A percentile compares a stretch with the other conserved stretches of the same genome.
Conservation (phyloP, 176 grass and related monocot genomes). For the Oryza coarctata region DNA sequence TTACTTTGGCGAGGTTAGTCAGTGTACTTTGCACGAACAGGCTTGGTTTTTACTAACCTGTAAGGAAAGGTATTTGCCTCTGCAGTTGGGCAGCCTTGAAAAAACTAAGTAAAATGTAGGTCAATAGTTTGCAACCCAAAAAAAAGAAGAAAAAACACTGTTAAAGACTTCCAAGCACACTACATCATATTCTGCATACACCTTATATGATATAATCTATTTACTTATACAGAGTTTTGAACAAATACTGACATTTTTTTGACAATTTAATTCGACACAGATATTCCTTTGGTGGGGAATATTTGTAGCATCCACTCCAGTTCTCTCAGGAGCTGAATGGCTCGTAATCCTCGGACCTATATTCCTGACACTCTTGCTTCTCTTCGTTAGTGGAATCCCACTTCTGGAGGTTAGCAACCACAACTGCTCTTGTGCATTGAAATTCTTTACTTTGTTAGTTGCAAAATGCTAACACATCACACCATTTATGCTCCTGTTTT, state of each 20-base stretch:
- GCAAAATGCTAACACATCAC: neutral
- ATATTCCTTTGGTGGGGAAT: conserved; percentile 96
- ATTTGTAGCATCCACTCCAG: conserved; percentile 84
- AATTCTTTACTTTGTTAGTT: neutral
- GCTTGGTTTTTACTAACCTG: neutral
- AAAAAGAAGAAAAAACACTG: neutral
- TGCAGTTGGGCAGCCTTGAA: neutral
- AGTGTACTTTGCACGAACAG: neutral
- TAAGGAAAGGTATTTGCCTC: neutral
- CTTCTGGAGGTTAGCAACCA: conserved; percentile 74
- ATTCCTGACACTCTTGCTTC: conserved; percentile 80
- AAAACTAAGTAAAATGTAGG: neutral
- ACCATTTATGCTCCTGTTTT: neutral
- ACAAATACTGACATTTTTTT: conserved; percentile 3
- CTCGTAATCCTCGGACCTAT: conserved; percentile 74
- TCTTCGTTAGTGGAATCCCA: conserved; percentile 91
- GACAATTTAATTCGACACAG: conserved; percentile 40
- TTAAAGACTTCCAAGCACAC: neutral
- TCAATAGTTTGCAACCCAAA: neutral
- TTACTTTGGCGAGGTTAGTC: conserved; percentile 93
- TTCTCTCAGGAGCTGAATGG: conserved; percentile 82
- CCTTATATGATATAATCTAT: neutral
- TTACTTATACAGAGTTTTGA: neutral
- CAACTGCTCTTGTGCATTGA: neutral
- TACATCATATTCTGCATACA: neutral